Base-by-base conservation (phyloP, 228 moss, liverwort and hornwort genomes). In the Sphagnum fallax region DNA sequence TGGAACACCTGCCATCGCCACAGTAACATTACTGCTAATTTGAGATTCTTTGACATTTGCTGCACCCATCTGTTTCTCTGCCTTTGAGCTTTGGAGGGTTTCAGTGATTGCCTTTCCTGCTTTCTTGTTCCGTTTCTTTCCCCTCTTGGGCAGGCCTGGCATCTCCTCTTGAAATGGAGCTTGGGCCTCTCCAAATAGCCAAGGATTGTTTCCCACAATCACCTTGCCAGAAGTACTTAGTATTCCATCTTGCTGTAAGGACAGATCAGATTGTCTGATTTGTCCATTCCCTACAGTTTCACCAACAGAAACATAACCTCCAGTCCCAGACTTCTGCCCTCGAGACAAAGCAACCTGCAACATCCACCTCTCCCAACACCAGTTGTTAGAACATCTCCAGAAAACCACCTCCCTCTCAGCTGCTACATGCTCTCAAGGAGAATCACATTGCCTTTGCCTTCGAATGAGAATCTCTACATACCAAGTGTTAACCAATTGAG, bases 61-160 rank as follows among this genome's bases (percentile, higher is more conserved):
- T 52, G 80, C 75, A 49, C 86, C 83, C n/a, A 78, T 72, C 65
- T 80, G 53, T 72, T 78, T 81, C 73, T 86, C 73, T 58, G 80
- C 79, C 55, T 75, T 64, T 16, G 81, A 78, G 53, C 81, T 76
- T 62, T 84, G 74, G 32, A 84, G 47, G 47, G 13, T 18, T 58
- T 71, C 79, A 64, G 64, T 67, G 3, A 69, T 72, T 32, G 71
- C 47, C 48, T 48, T 48, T 10, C 14, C 11, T 10, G 47, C 48
- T 4, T n/a, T 65, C 11, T 78, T 0, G 73, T 80, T 72, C 67
- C 73, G 68, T 64, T 63, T 16, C 68, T 72, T 53, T 69, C 49
- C 65, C 48, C 49, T 49, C 13, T 49, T 49, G 4, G 65, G 49
- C 4, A 49, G 11, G 14, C 65, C 65, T 48, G 65, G 65, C 7